A percentile compares a stretch with the other conserved stretches of the same genome.
Evolutionary conservation across 2,329 filamentous ascomycete genomes (phyloP).

Genomic region (Hirsutella minnesotensis): DNA sequence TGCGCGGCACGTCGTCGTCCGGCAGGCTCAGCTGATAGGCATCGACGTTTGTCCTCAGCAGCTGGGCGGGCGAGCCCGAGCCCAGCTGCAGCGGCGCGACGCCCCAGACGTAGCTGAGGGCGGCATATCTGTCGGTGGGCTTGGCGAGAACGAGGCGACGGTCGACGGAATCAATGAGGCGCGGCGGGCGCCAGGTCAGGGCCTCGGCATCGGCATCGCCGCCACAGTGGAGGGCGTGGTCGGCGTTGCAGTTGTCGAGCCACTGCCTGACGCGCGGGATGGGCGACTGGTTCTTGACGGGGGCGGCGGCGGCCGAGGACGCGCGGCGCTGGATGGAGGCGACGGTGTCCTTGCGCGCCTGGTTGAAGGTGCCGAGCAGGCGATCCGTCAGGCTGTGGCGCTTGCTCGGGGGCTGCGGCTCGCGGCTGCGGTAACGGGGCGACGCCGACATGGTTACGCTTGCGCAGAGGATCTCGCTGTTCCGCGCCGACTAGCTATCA

Average conservation of each 20-base stretch:
- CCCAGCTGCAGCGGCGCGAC: constrained; percentile 13
- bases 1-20: constrained; percentile 26
- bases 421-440: constrained; percentile 8
- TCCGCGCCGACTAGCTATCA: too few species aligned
- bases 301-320: constrained; percentile 10
- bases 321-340: constrained; percentile 17
- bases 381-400: constrained; percentile 29
- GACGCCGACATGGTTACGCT: constrained; percentile 4
- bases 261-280: constrained; percentile 27
- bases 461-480: too few species aligned
- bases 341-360: constrained; percentile 16
- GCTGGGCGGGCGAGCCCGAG: constrained; percentile 16
- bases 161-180: constrained; percentile 29
- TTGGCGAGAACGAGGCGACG: constrained; percentile 24
- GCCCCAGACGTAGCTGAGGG: constrained; percentile 35
- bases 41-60: constrained; percentile 23
- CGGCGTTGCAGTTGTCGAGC: constrained; percentile 30
- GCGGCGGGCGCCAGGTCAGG: constrained; percentile 25
- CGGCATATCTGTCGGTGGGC: constrained; percentile 27
- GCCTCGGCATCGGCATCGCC: constrained; percentile 11
- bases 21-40: constrained; percentile 22
- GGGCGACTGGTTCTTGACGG: constrained; percentile 19
- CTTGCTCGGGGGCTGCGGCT: constrained; percentile 18
- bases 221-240: constrained; percentile 28
- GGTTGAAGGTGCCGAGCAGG: constrained; percentile 21